A percentile compares a stretch with the other conserved stretches of the same genome.
Evolutionary conservation across 352 stramenopile genomes (phyloP).

Genomic region (Thalassiosira hispida): DNA sequence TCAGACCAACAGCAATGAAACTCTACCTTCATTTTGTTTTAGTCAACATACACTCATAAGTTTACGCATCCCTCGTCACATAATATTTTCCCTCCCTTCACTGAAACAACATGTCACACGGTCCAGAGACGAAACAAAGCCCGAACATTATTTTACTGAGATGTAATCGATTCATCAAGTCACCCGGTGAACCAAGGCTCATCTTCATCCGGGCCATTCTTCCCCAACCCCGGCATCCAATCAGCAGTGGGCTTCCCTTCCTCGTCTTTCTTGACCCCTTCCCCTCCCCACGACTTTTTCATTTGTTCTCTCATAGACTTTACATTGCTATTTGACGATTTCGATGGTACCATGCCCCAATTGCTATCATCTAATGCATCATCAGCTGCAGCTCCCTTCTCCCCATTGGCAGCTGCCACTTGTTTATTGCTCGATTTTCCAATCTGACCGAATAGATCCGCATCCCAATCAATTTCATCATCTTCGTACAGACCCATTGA

Average conservation of each 20-base stretch:
- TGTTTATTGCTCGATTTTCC: neutral
- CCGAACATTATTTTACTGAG: too few relatives aligned
- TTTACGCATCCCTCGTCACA: too few relatives aligned
- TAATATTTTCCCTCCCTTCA: too few relatives aligned
- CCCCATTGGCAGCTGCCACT: neutral
- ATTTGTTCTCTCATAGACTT: constrained; percentile 36
- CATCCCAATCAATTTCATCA: constrained; percentile 34
- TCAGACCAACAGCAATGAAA: too few relatives aligned
- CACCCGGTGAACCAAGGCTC: constrained; percentile 40
- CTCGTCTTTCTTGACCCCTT: neutral
- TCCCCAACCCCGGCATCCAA: constrained; percentile 21
- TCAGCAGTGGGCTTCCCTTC: constrained; percentile 32
- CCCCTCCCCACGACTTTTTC: constrained; percentile 17
- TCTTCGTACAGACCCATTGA: constrained; percentile 30
- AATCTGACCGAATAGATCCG: constrained; percentile 29
- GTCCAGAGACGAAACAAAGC: too few relatives aligned
- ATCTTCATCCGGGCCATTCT: constrained; percentile 16
- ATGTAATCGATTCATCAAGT: too few relatives aligned
- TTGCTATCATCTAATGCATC: constrained; percentile 1
- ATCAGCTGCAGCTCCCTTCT: neutral
- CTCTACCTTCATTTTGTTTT: too few relatives aligned
- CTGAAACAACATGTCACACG: too few relatives aligned
- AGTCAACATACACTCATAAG: too few relatives aligned
- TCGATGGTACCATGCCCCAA: constrained; percentile 3
- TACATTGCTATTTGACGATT: neutral